Conservation (phyloP, 139 green algal genomes). For the Volvox reticuliferus region DNA sequence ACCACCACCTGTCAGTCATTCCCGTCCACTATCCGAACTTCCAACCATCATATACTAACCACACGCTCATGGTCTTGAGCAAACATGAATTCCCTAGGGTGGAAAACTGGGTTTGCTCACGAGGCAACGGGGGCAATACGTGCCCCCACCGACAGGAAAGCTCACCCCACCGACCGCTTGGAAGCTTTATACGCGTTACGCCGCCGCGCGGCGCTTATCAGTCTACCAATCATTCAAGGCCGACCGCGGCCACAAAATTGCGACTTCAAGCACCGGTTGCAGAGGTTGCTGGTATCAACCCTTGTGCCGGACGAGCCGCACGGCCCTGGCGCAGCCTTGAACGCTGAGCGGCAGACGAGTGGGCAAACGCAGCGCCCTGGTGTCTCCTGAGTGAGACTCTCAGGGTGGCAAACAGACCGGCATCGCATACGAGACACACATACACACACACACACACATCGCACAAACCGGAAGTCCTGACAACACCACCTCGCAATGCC, state of each 20-base stretch:
- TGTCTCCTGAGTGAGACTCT: not conserved
- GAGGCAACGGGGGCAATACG: not conserved
- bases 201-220: not conserved
- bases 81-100: too few relatives aligned
- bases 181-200: too few relatives aligned
- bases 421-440: not conserved
- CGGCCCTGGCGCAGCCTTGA: not conserved
- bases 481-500: too few relatives aligned
- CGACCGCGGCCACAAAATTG: conserved; percentile 7
- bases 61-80: too few relatives aligned
- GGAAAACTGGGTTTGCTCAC: too few relatives aligned
- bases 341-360: not conserved
- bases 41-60: too few relatives aligned
- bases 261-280: not conserved
- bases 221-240: conserved; percentile 17
- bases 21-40: too few relatives aligned
- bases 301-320: not conserved
- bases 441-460: not conserved
- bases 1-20: too few relatives aligned
- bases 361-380: too few relatives aligned
- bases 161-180: too few relatives aligned
- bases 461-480: not conserved
- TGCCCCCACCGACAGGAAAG: too few relatives aligned
- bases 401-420: not conserved
- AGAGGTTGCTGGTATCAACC: not conserved